Evolutionary conservation across 1,139 yeast species (phyloP).

Genomic region (Diutina pseudorugosa): DNA sequence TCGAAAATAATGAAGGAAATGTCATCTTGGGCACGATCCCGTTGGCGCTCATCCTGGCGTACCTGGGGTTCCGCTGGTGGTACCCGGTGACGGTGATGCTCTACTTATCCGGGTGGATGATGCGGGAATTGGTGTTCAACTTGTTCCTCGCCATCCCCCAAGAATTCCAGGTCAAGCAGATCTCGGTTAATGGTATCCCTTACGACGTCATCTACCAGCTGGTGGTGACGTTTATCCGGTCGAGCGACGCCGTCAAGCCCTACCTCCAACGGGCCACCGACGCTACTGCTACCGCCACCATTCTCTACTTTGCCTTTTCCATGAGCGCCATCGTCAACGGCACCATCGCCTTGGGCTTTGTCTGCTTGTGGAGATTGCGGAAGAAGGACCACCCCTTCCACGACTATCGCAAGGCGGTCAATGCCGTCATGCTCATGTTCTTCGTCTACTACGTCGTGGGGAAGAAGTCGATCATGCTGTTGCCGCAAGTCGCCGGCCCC

Average conservation of each 20-base stretch:
- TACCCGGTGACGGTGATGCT: neutral
- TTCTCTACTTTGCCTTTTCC: neutral
- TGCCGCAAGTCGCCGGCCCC: neutral
- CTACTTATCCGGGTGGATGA: neutral
- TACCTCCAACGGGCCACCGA: neutral
- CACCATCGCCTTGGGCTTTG: neutral
- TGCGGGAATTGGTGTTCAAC: neutral
- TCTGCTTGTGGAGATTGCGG: neutral
- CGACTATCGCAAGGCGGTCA: neutral
- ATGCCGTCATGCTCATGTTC: neutral
- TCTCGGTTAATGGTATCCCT: neutral
- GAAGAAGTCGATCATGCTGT: neutral
- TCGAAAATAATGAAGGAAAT: constrained; percentile 1
- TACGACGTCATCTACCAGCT: neutral
- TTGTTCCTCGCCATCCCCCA: neutral
- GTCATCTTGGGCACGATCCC: neutral
- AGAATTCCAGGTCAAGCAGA: neutral
- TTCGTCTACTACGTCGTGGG: neutral
- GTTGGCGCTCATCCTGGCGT: neutral
- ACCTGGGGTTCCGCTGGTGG: neutral
- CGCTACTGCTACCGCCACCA: neutral
- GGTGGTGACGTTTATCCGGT: neutral
- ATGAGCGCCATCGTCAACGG: neutral
- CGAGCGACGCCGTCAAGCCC: neutral
- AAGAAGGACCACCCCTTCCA: neutral